phyloP scores from a whole-genome alignment of 352 stramenopile genomes.

The Aphanomyces cochlioides region DNA sequence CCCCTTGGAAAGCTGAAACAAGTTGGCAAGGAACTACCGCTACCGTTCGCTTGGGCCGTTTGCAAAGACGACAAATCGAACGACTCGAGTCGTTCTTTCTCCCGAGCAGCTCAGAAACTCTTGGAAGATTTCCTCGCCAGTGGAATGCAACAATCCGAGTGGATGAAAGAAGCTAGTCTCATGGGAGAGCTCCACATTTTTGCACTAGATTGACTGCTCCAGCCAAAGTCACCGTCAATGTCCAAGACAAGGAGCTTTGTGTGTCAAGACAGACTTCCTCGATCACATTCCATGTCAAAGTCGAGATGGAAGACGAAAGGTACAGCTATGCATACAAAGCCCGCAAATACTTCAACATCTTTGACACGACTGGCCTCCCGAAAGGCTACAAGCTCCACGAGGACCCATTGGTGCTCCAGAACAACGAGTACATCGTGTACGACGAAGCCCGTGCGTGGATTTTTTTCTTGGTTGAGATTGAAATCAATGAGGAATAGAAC shows the following conservation, averaged over 20 bases:
- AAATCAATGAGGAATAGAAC: conserved; percentile 12
- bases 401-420: conserved; percentile 17
- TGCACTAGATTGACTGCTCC: not conserved
- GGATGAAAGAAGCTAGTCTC: not conserved
- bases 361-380: not conserved
- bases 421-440: conserved; percentile 75
- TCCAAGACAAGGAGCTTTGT: not conserved
- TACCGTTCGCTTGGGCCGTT: conserved; percentile 16
- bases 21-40: conserved; percentile 43
- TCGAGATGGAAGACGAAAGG: not conserved
- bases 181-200: not conserved
- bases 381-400: not conserved
- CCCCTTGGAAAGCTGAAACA: conserved; percentile 50
- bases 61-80: not conserved
- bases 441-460: conserved; percentile 65
- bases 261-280: too few species aligned
- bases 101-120: not conserved
- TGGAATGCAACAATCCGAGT: not conserved
- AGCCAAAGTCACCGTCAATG: not conserved
- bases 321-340: not conserved
- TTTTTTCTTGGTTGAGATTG: conserved; percentile 72
- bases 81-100: not conserved
- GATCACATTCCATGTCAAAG: not conserved
- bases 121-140: not conserved
- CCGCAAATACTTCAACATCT: not conserved